Conservation (phyloP, 208 protist genomes). For the Vickermania ingenoplastis region DNA sequence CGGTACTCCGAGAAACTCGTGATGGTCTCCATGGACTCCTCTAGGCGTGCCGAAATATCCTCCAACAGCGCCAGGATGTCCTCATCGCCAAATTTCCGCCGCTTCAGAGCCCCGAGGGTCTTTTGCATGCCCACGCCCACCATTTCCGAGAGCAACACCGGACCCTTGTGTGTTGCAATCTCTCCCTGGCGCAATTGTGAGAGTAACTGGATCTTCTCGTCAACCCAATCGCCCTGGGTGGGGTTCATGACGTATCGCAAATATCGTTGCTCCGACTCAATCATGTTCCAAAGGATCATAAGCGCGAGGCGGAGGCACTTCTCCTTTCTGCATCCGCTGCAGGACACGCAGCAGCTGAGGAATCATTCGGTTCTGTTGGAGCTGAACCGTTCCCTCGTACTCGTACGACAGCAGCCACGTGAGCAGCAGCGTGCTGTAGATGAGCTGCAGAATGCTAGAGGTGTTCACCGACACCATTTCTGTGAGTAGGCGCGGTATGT, state of each 20-base stretch:
- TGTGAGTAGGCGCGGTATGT: conserved; percentile 71
- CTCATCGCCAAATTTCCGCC: conserved; percentile 85
- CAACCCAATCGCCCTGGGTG: conserved; percentile 29
- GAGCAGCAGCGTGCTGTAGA: conserved; percentile 75
- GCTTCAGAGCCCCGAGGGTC: conserved; percentile 65
- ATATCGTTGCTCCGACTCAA: conserved; percentile 61
- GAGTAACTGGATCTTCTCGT: conserved; percentile 27
- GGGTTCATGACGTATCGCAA: conserved; percentile 40
- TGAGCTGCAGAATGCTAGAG: conserved; percentile 71
- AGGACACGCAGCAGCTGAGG: conserved; percentile 81
- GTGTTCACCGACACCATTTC: conserved; percentile 71
- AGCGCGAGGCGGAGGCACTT: conserved; percentile 89
- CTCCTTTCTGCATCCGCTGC: conserved; percentile 85
- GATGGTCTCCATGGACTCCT: conserved; percentile 84
- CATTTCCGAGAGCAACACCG: conserved; percentile 82
- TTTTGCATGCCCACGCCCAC: conserved; percentile 86
- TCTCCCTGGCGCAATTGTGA: conserved; percentile 13
- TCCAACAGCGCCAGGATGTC: conserved; percentile 78
- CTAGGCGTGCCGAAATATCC: conserved; percentile 47
- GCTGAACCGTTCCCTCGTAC: conserved; percentile 61
- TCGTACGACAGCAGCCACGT: conserved; percentile 82
- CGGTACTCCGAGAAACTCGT: conserved; percentile 89
- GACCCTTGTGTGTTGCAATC: conserved; percentile 24
- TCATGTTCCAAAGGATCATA: conserved; percentile 80
- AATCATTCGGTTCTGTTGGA: conserved; percentile 69